Evolutionary conservation across 179 eudicot species (phyloP), one percentile per base, ranked within the genome.

Genomic region (Gypsophila paniculata): DNA sequence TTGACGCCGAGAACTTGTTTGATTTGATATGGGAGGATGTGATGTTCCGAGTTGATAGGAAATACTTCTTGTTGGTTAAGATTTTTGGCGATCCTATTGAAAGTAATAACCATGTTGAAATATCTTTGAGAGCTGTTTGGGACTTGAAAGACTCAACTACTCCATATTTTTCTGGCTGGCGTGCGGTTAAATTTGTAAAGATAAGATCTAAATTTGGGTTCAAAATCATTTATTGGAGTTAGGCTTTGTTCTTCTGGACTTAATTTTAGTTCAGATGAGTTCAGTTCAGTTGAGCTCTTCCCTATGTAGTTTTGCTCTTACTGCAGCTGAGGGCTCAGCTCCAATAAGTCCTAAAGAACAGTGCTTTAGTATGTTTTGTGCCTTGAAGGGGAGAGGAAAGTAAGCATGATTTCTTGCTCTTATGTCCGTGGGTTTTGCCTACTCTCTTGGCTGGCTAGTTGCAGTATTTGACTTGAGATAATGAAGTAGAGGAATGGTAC

Each of bases 391-490:
- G 52, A 39, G 60, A 49, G 68, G 42, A 15, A 25, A 39, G 60
- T 46, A 46, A 61, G 65, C 65, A 61, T 61, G 65, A 17, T 61
- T 29, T 61, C 9, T 19, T 22, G 22, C 61, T 57, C 61, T 61
- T 25, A 5, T 60, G 17, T 26, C 25, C 34, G 12, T 22, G 14
- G 62, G 14, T 25, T 22, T 58, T 29, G 5, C 6, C 34, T 42
- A 36, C 49, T 42, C 49, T 42, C 48, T 38, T 8, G 18, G 19
- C 2, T 23, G 58, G 12, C 58, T 6, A 46, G 25, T 36, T 46
- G 49, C 46, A 22, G 18, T 48, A 34, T 42, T 23, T 48, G 55
- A 46, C 5, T 63, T 65, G 44, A 61, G 48, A 64, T 64, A 62
- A 8, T 34, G 46, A 62, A 32, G 39, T 34, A 26, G 26, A n/a